Evolutionary conservation across 2,329 filamentous ascomycete genomes (phyloP), one percentile per base, ranked within the genome.

Genomic region (Trichoderma aggressivum): DNA sequence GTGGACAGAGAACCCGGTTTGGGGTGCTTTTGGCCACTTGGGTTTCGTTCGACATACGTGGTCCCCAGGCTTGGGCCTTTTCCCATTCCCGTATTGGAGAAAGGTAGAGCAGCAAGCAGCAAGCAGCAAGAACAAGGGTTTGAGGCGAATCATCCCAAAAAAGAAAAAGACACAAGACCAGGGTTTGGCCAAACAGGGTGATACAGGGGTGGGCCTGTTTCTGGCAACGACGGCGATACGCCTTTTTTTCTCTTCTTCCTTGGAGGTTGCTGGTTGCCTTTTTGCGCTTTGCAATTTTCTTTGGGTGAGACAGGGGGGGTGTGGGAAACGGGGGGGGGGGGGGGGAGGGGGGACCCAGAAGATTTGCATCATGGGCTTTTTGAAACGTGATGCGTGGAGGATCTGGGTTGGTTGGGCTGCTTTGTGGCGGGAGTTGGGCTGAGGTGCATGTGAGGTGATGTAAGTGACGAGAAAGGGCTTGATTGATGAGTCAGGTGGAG

Each of bases 321-420:
- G 50, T 24, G 21, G 55, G 30, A 28, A 18, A n/a, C 12, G 14
- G n/a, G 7, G 24, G 10, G 55, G 28, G 53, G 55, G 58, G 11
- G 12, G n/a, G n/a, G 7, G 12, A 21, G n/a, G 24, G 32, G 60
- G 26, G 50, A 39, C 26, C 26, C 56, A 21, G 34, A 34, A 24
- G 63, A 66, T 66, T 66, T 66, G 63, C 50, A 66, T 66, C 63
- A 66, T 56, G 63, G 63, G 63, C 24, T n/a, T 39, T 39, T n/a
- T 30, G 39, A n/a, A n/a, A 21, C 21, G 18, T 43, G 65, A 59
- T 59, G 55, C 55, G 65, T 68, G 65, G 36, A 60, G n/a, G 65
- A 68, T 28, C 28, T 60, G 65, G 65, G 65, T 68, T 68, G 65
- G 65, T 68, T 68, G 65, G 65, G 55, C 65, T 47, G 43, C n/a